phyloP scores from a whole-genome alignment of 2,329 filamentous ascomycete genomes.

The Aureobasidium pullulans region DNA sequence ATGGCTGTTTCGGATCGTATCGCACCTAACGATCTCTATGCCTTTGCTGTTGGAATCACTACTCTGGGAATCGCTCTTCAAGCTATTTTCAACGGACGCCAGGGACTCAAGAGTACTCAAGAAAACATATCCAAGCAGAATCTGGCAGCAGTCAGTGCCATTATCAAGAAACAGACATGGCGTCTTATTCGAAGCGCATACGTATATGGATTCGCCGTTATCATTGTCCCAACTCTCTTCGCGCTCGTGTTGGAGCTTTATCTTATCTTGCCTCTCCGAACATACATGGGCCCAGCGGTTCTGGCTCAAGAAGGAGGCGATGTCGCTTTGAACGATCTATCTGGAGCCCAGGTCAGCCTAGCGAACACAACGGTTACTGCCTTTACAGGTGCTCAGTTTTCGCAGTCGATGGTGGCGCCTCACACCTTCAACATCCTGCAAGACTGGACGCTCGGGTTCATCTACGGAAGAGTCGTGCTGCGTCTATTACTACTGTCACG shows the following conservation, averaged over 20 bases:
- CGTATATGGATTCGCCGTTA: slow-evolving; percentile 63
- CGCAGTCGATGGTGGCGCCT: slow-evolving; percentile 14
- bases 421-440: slow-evolving; percentile 84
- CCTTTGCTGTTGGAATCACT: slow-evolving; percentile 86
- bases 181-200: slow-evolving; percentile 56
- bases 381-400: not conserved
- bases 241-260: slow-evolving; percentile 82
- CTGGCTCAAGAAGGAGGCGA: not conserved
- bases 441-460: slow-evolving; percentile 84
- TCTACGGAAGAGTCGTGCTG: slow-evolving; percentile 76
- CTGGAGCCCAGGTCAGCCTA: slow-evolving; percentile 11
- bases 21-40: slow-evolving; percentile 89
- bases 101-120: slow-evolving; percentile 13
- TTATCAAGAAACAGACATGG: slow-evolving; percentile 19
- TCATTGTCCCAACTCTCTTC: slow-evolving; percentile 76
- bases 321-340: slow-evolving; percentile 13
- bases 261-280: slow-evolving; percentile 76
- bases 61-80: slow-evolving; percentile 64
- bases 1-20: slow-evolving; percentile 62
- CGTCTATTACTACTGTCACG: slow-evolving; percentile 62
- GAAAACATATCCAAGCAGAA: slow-evolving; percentile 18
- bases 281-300: slow-evolving; percentile 48
- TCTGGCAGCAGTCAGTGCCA: slow-evolving; percentile 20
- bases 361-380: not conserved
- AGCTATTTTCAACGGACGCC: slow-evolving; percentile 27